phyloP scores from a whole-genome alignment of 1,139 yeast species.

The Chernovozyma aurita region DNA sequence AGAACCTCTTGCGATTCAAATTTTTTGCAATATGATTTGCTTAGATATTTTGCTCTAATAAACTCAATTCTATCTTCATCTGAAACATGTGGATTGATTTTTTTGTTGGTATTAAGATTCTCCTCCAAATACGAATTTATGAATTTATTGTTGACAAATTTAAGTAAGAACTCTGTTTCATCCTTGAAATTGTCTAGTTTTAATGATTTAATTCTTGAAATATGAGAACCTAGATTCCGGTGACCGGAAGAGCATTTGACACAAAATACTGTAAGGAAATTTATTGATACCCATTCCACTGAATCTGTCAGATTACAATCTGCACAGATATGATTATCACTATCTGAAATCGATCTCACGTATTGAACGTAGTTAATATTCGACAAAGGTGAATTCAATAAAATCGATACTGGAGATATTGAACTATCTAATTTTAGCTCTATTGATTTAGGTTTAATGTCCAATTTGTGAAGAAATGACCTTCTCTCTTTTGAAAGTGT shows the following conservation, averaged over 20 bases:
- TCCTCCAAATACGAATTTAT: conserved; percentile 39
- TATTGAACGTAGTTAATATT: conserved; percentile 29
- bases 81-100: conserved; percentile 29
- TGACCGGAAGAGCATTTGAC: conserved; percentile 72
- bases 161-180: conserved; percentile 37
- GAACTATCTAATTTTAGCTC: background rate
- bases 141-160: conserved; percentile 35
- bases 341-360: conserved; percentile 44
- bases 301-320: conserved; percentile 66
- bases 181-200: conserved; percentile 46
- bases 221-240: conserved; percentile 48
- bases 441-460: conserved; percentile 1
- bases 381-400: conserved; percentile 18
- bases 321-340: conserved; percentile 65
- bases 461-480: conserved; percentile 8
- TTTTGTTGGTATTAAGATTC: conserved; percentile 11
- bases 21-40: conserved; percentile 30
- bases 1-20: conserved; percentile 15
- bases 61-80: conserved; percentile 37
- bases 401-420: conserved; percentile 34
- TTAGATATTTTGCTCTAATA: conserved; percentile 48
- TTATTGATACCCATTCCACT: conserved; percentile 89
- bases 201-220: conserved; percentile 47
- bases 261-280: conserved; percentile 68
- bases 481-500: conserved; percentile 8